These are phyloP conservation scores for Saccharomyces hybrid DNA, from an alignment of 1,139 yeast species.

Conservation along the genomic window DNA sequence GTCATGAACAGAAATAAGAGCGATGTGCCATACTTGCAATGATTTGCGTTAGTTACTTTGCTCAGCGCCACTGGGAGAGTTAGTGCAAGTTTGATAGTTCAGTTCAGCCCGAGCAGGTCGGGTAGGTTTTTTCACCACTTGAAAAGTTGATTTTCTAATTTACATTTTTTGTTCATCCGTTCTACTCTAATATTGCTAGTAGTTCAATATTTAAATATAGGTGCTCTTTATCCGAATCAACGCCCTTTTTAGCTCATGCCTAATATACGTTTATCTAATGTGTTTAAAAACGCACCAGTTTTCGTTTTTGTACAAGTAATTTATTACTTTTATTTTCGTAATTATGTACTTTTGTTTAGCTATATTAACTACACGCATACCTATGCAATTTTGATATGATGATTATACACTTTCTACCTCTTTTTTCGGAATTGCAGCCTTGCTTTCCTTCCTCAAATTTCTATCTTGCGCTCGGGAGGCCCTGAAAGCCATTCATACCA, in stretches of 20 bases:
- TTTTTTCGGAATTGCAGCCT: not conserved
- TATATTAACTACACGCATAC: not conserved
- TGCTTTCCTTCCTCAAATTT: not conserved
- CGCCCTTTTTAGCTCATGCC: not conserved
- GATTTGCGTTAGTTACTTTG: not conserved
- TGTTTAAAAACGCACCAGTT: not conserved
- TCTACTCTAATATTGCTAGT: not conserved
- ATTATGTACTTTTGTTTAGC: not conserved
- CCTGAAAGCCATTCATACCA: not conserved
- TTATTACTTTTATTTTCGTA: not conserved
- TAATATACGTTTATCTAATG: not conserved
- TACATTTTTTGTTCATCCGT: not conserved
- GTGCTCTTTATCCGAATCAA: not conserved
- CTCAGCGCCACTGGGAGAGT: not conserved
- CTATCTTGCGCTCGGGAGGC: not conserved
- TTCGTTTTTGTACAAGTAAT: not conserved
- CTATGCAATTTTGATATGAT: not conserved
- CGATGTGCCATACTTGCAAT: constrained; percentile 11
- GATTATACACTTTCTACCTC: not conserved
- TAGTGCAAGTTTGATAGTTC: not conserved
- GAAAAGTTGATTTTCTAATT: not conserved
- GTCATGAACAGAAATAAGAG: constrained; percentile 13
- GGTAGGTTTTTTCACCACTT: not conserved
- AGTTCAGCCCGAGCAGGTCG: not conserved
- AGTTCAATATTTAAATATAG: not conserved